phyloP scores from a whole-genome alignment of 176 grass and related monocot genomes.

The Hordeum vulgare region MorexV3_pseudomolecules_assembly NC_058523.1:556934203-556934702 shows the following conservation, averaged over 20 bases:
- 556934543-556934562: too few relatives aligned
- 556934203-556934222: slow-evolving; percentile 53
- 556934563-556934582: too few relatives aligned
- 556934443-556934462: slow-evolving; percentile 67
- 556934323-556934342: slow-evolving; percentile 56
- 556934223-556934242: slow-evolving; percentile 87
- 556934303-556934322: slow-evolving; percentile 60
- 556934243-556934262: slow-evolving; percentile 74
- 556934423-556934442: slow-evolving; percentile 45
- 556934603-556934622: too few relatives aligned
- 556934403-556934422: slow-evolving; percentile 55
- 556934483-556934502: too few relatives aligned
- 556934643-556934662: too few relatives aligned
- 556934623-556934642: too few relatives aligned
- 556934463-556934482: neutral
- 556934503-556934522: too few relatives aligned
- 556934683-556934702: too few relatives aligned
- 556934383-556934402: slow-evolving; percentile 41
- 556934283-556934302: slow-evolving; percentile 61
- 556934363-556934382: slow-evolving; percentile 75
- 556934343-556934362: slow-evolving; percentile 61
- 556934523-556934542: too few relatives aligned
- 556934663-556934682: too few relatives aligned
- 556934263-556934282: slow-evolving; percentile 70
- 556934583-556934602: too few relatives aligned